phyloP scores from a whole-genome alignment of 805 yeast species.

The Ogataea pignaliae region DNA sequence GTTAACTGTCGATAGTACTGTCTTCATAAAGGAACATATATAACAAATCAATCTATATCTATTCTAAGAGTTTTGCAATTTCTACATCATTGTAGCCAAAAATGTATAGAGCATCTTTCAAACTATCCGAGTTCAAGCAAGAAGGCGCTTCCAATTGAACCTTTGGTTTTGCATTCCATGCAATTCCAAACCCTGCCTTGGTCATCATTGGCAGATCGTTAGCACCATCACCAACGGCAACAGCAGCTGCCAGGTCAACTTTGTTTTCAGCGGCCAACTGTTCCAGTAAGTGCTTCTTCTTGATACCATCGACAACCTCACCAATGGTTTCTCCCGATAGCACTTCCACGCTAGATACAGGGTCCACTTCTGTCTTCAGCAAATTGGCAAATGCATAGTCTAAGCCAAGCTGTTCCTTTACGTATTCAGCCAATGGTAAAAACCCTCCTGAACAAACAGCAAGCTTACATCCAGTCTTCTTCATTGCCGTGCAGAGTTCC shows the following conservation, averaged over 20 bases:
- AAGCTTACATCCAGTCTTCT: slow-evolving; percentile 55
- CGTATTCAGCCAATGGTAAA: slow-evolving; percentile 76
- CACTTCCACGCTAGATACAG: slow-evolving; percentile 31
- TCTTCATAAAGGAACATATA: too few relatives aligned
- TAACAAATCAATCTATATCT: neutral
- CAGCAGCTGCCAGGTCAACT: slow-evolving; percentile 48
- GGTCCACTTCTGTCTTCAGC: slow-evolving; percentile 43
- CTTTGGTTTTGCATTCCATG: slow-evolving; percentile 95
- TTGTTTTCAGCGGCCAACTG: slow-evolving; percentile 54
- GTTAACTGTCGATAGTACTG: too few relatives aligned
- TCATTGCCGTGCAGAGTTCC: slow-evolving; percentile 62
- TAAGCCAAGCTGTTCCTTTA: slow-evolving; percentile 61
- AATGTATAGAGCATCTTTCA: slow-evolving; percentile 74
- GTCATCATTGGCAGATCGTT: slow-evolving; percentile 93
- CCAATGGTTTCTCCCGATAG: slow-evolving; percentile 80
- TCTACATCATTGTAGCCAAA: slow-evolving; percentile 67
- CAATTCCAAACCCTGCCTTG: slow-evolving; percentile 88
- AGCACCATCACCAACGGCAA: slow-evolving; percentile 97
- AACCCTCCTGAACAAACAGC: slow-evolving; percentile 97
- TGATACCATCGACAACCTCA: slow-evolving; percentile 78
- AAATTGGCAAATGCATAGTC: slow-evolving; percentile 90
- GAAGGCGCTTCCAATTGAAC: slow-evolving; percentile 85
- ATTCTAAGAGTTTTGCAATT: slow-evolving; percentile 30
- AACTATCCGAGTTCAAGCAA: slow-evolving; percentile 66
- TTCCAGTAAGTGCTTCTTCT: slow-evolving; percentile 69